Evolutionary conservation across 2,329 filamentous ascomycete species (phyloP).

Genomic region (Dactylellina haptotyla): DNA sequence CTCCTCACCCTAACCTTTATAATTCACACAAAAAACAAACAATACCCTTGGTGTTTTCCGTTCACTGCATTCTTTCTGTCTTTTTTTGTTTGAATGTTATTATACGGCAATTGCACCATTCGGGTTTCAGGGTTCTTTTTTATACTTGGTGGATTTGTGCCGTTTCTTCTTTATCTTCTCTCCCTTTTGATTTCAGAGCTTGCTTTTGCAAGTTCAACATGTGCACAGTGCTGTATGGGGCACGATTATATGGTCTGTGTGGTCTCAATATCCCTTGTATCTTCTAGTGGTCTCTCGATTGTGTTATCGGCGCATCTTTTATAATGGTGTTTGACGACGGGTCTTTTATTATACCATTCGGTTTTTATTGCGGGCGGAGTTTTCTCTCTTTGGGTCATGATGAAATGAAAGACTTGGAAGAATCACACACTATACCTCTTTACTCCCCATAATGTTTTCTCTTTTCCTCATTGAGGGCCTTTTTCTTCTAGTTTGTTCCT

Average conservation of each 20-base stretch:
- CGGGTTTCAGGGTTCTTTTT: background rate
- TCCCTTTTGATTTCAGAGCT: constrained; percentile 1
- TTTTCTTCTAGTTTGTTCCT: constrained; percentile 11
- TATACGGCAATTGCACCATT: background rate
- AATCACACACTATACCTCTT: constrained; percentile 50
- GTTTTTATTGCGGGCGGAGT: constrained; percentile 43
- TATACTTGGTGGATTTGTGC: constrained; percentile 8
- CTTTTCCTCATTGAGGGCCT: constrained; percentile 29
- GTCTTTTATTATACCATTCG: constrained; percentile 51
- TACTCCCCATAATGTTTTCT: constrained; percentile 31
- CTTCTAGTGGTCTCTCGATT: constrained; percentile 24
- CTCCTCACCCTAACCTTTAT: background rate
- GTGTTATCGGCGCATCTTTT: constrained; percentile 25
- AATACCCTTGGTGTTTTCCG: too few species aligned
- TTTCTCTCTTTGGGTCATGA: constrained; percentile 27
- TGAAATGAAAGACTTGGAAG: constrained; percentile 54
- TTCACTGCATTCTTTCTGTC: constrained; percentile 8
- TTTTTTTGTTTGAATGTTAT: background rate
- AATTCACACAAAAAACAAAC: too few species aligned
- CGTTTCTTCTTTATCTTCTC: constrained; percentile 14
- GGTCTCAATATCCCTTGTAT: too few species aligned
- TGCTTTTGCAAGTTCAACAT: constrained; percentile 13
- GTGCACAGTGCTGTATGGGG: constrained; percentile 43
- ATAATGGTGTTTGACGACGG: constrained; percentile 53
- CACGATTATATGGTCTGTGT: constrained; percentile 10